Evolutionary conservation across 495 filamentous ascomycete genomes (phyloP), one percentile per base, ranked within the genome.

Genomic region (Annulohypoxylon nitens): DNA sequence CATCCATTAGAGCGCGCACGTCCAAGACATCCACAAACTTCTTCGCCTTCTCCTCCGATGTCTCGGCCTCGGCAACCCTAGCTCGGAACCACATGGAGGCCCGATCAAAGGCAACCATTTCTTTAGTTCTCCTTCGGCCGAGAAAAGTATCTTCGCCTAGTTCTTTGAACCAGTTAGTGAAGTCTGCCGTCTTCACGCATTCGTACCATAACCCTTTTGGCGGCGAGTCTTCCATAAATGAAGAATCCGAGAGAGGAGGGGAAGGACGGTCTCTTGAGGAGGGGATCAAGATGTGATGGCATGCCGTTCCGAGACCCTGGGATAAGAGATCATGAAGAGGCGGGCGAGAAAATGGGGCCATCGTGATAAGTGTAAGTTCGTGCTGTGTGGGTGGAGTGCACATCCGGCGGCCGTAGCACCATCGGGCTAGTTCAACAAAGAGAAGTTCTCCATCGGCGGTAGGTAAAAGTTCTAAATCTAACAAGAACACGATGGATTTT

Each of bases 321-420:
- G 45, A 9, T 14, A 48, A 14, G n/a, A 48, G 45, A 16, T 48
- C n/a, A 9, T 48, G 45, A 9, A 48, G 10, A 4, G n/a, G 45
- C 45, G 45, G 45, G n/a, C 45, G 45, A 12, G 45, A 48, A 48
- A 48, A 48, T 14, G 45, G 6, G 45, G 45, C 45, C 45, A 48
- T 48, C 45, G 45, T 48, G 45, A 48, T 48, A 16, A 48, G 6
- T 48, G 12, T 14, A 5, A 48, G n/a, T 14, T 48, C 45, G 14
- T 14, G 6, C 45, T 14, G 45, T 16, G n/a, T 14, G 45, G 3
- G 12, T 12, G 36, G 36, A 2, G 36, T 39, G 36, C 9, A 12
- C 9, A 12, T 39, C 36, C 11, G 5, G 9, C 36, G 36, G 36
- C 2, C 9, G 36, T 10, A 39, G 18, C 6, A 20, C 45, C 45